A percentile compares a stretch with the other conserved stretches of the same genome.
Evolutionary conservation across 2,329 filamentous ascomycete species (phyloP).

Genomic region (Colletotrichum kahawae): DNA sequence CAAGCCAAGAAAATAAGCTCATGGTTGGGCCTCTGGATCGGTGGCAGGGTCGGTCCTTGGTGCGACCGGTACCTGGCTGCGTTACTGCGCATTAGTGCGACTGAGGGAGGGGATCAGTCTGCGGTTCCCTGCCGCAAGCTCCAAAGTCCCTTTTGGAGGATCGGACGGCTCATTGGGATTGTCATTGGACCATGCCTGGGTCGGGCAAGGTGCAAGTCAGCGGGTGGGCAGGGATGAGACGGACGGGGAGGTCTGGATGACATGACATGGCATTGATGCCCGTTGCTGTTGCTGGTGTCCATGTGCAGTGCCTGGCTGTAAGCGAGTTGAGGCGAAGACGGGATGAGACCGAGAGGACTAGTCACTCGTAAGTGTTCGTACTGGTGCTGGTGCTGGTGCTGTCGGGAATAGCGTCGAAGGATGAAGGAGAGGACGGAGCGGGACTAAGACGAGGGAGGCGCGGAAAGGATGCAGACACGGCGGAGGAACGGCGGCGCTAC

Average conservation of each 20-base stretch:
- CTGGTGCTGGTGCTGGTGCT: too few relatives aligned
- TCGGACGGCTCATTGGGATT: constrained; percentile 14
- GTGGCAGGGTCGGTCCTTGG: constrained; percentile 1
- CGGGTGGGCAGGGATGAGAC: background rate
- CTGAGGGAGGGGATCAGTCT: background rate
- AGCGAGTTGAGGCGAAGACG: background rate
- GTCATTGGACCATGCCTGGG: background rate
- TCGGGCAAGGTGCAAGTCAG: background rate
- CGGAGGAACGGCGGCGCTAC: background rate
- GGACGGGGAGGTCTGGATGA: background rate
- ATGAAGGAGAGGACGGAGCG: background rate
- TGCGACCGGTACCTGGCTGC: background rate
- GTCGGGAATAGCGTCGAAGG: background rate
- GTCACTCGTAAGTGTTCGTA: background rate
- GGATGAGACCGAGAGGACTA: background rate
- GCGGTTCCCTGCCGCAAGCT: background rate
- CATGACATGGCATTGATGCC: background rate
- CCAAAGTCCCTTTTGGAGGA: background rate
- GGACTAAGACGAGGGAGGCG: background rate
- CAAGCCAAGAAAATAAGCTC: constrained; percentile 1
- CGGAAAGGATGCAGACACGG: background rate
- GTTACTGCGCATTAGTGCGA: background rate
- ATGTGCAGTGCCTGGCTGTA: background rate
- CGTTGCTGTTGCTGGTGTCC: background rate
- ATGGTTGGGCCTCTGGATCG: background rate